These are phyloP conservation scores for Alternaria longipes DNA, from an alignment of 2,329 filamentous ascomycete species.

Conservation along the genomic window DNA sequence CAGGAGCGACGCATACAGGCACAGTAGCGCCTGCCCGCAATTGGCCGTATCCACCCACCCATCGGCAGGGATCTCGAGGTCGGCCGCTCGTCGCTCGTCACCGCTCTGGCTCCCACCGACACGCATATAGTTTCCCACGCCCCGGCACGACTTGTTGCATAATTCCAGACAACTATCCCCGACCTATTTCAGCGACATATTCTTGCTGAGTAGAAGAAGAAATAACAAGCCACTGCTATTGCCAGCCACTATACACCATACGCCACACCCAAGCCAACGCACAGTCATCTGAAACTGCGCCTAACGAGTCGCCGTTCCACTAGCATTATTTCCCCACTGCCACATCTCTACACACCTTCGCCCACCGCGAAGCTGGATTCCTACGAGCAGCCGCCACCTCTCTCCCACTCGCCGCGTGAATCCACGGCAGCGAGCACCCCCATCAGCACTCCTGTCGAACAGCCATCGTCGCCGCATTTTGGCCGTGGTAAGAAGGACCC, in stretches of 20 bases:
- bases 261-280: neutral
- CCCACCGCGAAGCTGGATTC: constrained; percentile 63
- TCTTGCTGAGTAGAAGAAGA: neutral
- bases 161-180: constrained; percentile 11
- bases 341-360: constrained; percentile 14
- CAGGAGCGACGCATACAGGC: constrained; percentile 30
- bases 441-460: constrained; percentile 52
- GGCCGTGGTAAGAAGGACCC: constrained; percentile 54
- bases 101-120: constrained; percentile 26
- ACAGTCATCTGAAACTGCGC: constrained; percentile 21
- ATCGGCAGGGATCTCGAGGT: constrained; percentile 28
- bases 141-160: constrained; percentile 22
- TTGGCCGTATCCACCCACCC: constrained; percentile 33
- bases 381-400: constrained; percentile 61
- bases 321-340: constrained; percentile 9
- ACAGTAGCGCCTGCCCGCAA: constrained; percentile 34
- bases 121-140: constrained; percentile 35
- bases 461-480: constrained; percentile 54
- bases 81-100: constrained; percentile 34
- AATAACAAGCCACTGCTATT: neutral
- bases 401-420: constrained; percentile 62
- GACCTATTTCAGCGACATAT: neutral
- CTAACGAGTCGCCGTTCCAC: constrained; percentile 20
- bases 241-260: too few species aligned
- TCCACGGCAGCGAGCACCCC: constrained; percentile 64